Evolutionary conservation across 192 early-diverging fungal species (phyloP).

Genomic region (Entrophospora sp.): DNA sequence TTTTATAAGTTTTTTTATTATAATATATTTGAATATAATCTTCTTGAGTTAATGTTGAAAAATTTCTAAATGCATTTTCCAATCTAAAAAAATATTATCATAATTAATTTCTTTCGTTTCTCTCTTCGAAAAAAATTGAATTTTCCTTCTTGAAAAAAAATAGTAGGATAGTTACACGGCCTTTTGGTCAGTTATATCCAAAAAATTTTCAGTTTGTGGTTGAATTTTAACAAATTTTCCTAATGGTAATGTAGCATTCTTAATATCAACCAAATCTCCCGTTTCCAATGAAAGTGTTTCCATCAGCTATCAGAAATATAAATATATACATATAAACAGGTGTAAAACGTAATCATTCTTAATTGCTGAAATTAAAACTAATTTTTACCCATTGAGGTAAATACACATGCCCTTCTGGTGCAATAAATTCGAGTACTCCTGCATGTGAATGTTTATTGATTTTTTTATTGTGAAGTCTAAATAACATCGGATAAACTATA

Average conservation of each 20-base stretch:
- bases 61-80: constrained; percentile 88
- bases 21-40: constrained; percentile 91
- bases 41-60: constrained; percentile 82
- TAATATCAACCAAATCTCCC: constrained; percentile 71
- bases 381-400: constrained; percentile 83
- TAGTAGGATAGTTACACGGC: constrained; percentile 76
- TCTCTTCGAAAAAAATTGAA: background rate
- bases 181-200: constrained; percentile 93
- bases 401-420: constrained; percentile 93
- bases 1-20: constrained; percentile 78
- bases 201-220: constrained; percentile 91
- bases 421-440: constrained; percentile 97
- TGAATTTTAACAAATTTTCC: constrained; percentile 93
- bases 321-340: too few relatives aligned
- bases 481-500: constrained; percentile 89
- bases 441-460: constrained; percentile 67
- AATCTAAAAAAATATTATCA: constrained; percentile 38
- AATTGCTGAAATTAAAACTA: background rate
- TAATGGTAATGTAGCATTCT: constrained; percentile 65
- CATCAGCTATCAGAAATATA: constrained; percentile 72
- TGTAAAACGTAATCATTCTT: background rate
- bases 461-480: constrained; percentile 64
- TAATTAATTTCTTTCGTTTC: background rate
- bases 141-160: background rate
- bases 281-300: constrained; percentile 66